These are phyloP conservation scores for Sporothrix pseudoabietina DNA, from an alignment of 2,329 filamentous ascomycete genomes.

Conservation along the genomic window DNA sequence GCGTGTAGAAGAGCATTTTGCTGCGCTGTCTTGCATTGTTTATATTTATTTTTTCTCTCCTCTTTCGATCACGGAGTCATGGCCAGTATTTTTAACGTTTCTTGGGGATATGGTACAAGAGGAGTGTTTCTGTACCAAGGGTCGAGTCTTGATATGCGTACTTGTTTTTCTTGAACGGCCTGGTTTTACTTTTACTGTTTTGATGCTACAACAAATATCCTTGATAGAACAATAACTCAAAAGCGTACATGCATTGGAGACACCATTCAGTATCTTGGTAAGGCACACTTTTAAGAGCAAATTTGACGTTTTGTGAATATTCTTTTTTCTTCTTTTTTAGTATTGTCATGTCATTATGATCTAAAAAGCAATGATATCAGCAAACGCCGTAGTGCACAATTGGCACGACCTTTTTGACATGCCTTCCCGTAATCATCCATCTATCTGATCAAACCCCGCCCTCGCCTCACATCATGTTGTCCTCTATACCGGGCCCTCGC, in stretches of 20 bases:
- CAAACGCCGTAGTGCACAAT: not conserved
- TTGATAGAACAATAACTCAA: constrained; percentile 13
- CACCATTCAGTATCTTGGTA: not conserved
- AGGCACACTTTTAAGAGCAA: not conserved
- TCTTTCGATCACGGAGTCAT: not conserved
- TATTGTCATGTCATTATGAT: not conserved
- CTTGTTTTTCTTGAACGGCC: not conserved
- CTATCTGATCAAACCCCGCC: constrained; percentile 21
- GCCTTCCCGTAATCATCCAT: not conserved
- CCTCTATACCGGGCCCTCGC: constrained; percentile 63
- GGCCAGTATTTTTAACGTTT: not conserved
- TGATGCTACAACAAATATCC: not conserved
- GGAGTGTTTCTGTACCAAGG: not conserved
- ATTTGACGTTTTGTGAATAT: not conserved
- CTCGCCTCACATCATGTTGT: not conserved
- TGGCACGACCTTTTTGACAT: not conserved
- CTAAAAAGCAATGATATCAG: not conserved
- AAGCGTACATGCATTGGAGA: not conserved
- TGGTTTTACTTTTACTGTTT: not conserved
- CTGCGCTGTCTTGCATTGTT: not conserved
- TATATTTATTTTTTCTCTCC: not conserved
- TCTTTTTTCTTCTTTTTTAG: not conserved
- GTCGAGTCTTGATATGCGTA: not conserved
- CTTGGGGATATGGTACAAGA: not conserved
- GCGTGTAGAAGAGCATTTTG: not conserved